phyloP scores from a whole-genome alignment of 768 basidiomycete species.

The Thelephora aurantiotincta region DNA sequence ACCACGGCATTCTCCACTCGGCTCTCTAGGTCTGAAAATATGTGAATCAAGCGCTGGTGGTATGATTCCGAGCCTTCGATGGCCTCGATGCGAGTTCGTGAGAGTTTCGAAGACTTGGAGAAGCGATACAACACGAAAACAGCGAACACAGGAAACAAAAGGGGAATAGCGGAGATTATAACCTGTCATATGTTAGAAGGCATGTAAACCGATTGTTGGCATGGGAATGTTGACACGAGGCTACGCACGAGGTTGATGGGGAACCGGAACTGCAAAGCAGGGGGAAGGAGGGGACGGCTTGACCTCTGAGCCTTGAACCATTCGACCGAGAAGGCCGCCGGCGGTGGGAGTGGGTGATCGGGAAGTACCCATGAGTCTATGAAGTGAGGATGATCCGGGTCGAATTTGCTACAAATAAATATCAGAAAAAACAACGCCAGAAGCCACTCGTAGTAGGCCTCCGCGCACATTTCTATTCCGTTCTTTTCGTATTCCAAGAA shows the following conservation, averaged over 20 bases:
- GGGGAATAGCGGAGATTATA: not conserved
- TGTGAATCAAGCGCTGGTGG: not conserved
- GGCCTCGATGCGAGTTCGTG: not conserved
- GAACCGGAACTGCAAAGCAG: slow-evolving; percentile 14
- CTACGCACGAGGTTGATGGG: not conserved
- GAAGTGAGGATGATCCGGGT: not conserved
- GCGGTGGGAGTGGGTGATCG: not conserved
- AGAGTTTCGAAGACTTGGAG: not conserved
- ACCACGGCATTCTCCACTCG: not conserved
- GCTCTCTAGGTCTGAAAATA: not conserved
- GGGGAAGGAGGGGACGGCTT: slow-evolving; percentile 36
- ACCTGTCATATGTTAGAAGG: not conserved
- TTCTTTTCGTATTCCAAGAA: not conserved
- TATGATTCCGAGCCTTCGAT: not conserved
- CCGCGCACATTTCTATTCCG: not conserved
- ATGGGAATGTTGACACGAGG: not conserved
- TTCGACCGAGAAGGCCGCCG: slow-evolving; percentile 13
- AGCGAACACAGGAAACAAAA: not conserved
- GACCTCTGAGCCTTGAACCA: slow-evolving; percentile 29
- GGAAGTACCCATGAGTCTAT: not conserved
- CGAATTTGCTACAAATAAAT: not conserved
- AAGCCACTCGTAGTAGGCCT: not conserved
- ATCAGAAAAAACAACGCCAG: not conserved
- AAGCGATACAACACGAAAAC: not conserved
- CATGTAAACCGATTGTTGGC: not conserved